Evolutionary conservation across 2,329 filamentous ascomycete species (phyloP).

Genomic region (Aspergillus latus): DNA sequence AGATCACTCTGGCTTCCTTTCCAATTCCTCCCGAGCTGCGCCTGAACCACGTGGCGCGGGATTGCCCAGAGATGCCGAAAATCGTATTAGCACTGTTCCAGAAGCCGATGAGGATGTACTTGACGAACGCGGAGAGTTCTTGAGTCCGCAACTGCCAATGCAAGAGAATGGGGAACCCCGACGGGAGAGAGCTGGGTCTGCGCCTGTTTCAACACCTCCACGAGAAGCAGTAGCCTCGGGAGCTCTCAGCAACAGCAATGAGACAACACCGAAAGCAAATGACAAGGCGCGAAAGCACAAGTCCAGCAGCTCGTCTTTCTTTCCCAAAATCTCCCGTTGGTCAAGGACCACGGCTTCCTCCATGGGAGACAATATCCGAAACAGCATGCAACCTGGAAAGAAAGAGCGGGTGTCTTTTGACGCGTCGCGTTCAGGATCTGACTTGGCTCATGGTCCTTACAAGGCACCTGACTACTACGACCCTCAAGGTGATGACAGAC

Average conservation of each 20-base stretch:
- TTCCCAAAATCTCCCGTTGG: conserved; percentile 95
- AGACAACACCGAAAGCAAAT: conserved; percentile 70
- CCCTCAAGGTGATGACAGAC: conserved; percentile 46
- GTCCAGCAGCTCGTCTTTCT: conserved; percentile 75
- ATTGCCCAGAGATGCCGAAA: conserved; percentile 60
- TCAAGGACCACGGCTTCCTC: conserved; percentile 94
- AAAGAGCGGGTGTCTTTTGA: conserved; percentile 63
- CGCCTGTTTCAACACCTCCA: conserved; percentile 47
- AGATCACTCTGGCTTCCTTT: conserved; percentile 73
- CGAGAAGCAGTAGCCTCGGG: conserved; percentile 42
- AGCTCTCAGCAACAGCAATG: conserved; percentile 70
- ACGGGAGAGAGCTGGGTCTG: conserved; percentile 44
- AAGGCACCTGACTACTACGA: conserved; percentile 47
- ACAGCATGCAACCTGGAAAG: conserved; percentile 55
- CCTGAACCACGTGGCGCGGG: conserved; percentile 46
- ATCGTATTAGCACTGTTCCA: conserved; percentile 85
- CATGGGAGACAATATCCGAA: conserved; percentile 73
- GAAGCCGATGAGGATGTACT: conserved; percentile 78
- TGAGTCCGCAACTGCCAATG: conserved; percentile 59
- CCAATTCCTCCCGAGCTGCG: conserved; percentile 50
- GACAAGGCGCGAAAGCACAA: conserved; percentile 86
- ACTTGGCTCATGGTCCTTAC: conserved; percentile 65
- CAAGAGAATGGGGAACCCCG: conserved; percentile 54
- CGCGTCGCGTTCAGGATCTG: conserved; percentile 74
- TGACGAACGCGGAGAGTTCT: conserved; percentile 47